Base-by-base conservation (phyloP, 352 stramenopile species). In the Pythium folliculosum region DNA sequence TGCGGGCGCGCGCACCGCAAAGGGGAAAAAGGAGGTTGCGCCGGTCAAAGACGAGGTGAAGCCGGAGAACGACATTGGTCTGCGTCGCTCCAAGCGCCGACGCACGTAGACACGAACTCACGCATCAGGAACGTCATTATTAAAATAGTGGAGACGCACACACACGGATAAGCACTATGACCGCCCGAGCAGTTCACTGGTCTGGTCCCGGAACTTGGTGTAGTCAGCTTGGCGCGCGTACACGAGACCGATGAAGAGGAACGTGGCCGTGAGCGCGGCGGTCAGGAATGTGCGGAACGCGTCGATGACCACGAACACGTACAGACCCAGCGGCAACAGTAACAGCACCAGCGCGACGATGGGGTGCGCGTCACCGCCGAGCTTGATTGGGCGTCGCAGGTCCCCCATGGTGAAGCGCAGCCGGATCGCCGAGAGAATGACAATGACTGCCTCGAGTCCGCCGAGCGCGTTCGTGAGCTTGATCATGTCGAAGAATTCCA, bases 211-310 rank as follows among this genome's bases (percentile, higher is more conserved):
- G 65, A 88, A 90, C 25, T 77, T 66, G 35, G 63, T 70, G 50
- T 87, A 84, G 44, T 84, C 77, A 8, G 71, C 73, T 60, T 86
- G 77, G 9, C 69, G 38, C 40, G 76, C 69, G 64, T 88, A 90
- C 25, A 90, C 74, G 38, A 87, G 45, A 0, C 80, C 78, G 43
- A 80, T 77, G 40, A 88, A 73, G 23, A 88, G 52, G 44, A 90
- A 88, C 17, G 84, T 72, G 0, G 38, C 58, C 1, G 71, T 76
- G 21, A 89, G 64, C 37, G 73, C 70, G 6, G 66, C 77, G 32
- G 71, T 82, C 38, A 81, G 77, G 45, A 84, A 60, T 13, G 69
- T 69, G 27, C 51, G 60, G 67, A 90, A 88, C 8, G 76, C 79
- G 54, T 72, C 75, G 47, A 57, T 60, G 19, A 80, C 72, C 35